These are phyloP conservation scores for Phyllosticta citribraziliensis DNA, from an alignment of 2,329 filamentous ascomycete genomes.

Conservation along the genomic window DNA sequence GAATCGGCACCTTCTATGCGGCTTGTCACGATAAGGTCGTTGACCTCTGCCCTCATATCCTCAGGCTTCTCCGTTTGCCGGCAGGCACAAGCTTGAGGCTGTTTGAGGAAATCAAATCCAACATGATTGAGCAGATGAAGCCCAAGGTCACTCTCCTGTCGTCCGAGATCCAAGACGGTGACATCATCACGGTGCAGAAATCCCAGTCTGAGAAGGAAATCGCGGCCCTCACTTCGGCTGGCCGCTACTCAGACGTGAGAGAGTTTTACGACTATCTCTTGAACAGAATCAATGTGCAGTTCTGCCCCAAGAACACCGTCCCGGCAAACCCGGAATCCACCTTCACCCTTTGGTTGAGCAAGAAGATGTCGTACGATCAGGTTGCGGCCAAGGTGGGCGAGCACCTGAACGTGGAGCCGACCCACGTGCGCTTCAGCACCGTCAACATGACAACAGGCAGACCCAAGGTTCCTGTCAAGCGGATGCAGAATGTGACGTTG, in stretches of 20 bases:
- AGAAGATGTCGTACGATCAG: constrained; percentile 83
- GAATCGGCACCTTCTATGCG: constrained; percentile 78
- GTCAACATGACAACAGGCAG: constrained; percentile 68
- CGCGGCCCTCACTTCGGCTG: constrained; percentile 24
- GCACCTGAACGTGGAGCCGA: constrained; percentile 65
- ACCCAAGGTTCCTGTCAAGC: constrained; percentile 69
- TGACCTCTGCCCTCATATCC: constrained; percentile 69
- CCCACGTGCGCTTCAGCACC: constrained; percentile 85
- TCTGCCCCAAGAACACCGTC: constrained; percentile 55
- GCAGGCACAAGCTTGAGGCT: constrained; percentile 62
- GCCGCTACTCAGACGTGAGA: constrained; percentile 56
- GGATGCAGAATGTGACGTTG: constrained; percentile 59
- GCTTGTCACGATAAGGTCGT: constrained; percentile 78
- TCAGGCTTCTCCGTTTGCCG: constrained; percentile 78
- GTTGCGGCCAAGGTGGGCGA: constrained; percentile 76
- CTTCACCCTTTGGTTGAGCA: constrained; percentile 72
- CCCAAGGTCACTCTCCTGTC: constrained; percentile 78
- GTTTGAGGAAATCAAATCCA: constrained; percentile 96
- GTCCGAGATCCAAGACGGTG: constrained; percentile 92
- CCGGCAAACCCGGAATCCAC: constrained; percentile 46
- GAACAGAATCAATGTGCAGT: constrained; percentile 70
- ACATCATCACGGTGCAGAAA: constrained; percentile 90
- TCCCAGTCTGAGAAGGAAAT: constrained; percentile 41
- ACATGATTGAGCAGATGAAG: constrained; percentile 94
- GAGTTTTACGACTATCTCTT: constrained; percentile 91